Conservation (phyloP, 176 grass and related monocot genomes). For the Bolboschoenus planiculmis region DNA sequence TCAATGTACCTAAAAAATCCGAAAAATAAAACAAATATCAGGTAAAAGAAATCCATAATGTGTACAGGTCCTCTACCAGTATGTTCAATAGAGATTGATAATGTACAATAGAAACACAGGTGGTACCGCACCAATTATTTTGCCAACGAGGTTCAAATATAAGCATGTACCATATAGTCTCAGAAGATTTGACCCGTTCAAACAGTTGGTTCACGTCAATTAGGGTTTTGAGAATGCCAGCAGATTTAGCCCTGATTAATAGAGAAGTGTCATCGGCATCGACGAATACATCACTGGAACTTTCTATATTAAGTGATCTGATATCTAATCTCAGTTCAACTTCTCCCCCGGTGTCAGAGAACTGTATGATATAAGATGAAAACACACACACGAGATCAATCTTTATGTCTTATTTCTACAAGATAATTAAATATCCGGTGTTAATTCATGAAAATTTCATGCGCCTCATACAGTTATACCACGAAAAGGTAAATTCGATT, state of each 20-base stretch:
- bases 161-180: slow-evolving; percentile 72
- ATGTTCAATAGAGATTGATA: neutral
- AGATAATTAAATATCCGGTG: neutral
- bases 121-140: neutral
- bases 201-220: slow-evolving; percentile 57
- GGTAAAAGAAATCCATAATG: neutral
- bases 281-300: slow-evolving; percentile 70
- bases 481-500: neutral
- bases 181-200: slow-evolving; percentile 80
- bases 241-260: slow-evolving; percentile 72
- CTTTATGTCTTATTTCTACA: neutral
- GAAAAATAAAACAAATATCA: neutral
- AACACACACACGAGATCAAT: slow-evolving; percentile 2
- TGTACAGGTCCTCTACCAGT: neutral
- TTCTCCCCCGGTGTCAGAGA: slow-evolving; percentile 52
- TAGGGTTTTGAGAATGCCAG: slow-evolving; percentile 66
- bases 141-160: neutral
- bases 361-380: slow-evolving; percentile 31
- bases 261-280: slow-evolving; percentile 72
- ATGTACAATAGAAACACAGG: neutral
- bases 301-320: slow-evolving; percentile 45
- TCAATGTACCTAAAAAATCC: slow-evolving; percentile 66
- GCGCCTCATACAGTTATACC: neutral
- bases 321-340: slow-evolving; percentile 86
- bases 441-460: neutral